Evolutionary conservation across 208 protist genomes (phyloP).

Genomic region (Trypanosoma mega): DNA sequence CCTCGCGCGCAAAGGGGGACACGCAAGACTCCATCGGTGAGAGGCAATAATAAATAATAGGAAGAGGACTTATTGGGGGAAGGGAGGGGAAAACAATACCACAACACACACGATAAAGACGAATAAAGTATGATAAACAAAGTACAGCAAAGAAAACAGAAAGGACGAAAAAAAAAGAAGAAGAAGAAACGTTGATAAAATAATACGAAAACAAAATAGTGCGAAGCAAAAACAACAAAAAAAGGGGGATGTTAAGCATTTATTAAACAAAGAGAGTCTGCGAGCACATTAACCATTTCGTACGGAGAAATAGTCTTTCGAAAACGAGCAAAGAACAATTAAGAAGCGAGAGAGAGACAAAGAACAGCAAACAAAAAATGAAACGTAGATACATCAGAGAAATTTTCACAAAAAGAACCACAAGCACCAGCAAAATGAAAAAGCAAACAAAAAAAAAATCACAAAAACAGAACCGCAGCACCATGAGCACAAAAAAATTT

Average conservation of each 20-base stretch:
- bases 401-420: background rate
- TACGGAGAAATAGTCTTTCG: too few species aligned
- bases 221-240: too few species aligned
- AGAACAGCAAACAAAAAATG: constrained; percentile 2
- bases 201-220: too few species aligned
- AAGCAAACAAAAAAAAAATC: background rate
- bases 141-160: background rate
- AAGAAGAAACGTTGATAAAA: constrained; percentile 4
- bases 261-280: too few species aligned
- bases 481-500: too few species aligned
- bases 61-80: background rate
- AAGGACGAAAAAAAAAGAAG: constrained; percentile 1
- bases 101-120: background rate
- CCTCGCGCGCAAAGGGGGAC: constrained; percentile 8
- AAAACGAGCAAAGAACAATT: too few species aligned
- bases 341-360: too few species aligned
- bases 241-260: too few species aligned
- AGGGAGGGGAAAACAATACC: background rate
- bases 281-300: too few species aligned
- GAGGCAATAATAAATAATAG: background rate
- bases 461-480: too few species aligned
- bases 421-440: background rate
- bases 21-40: constrained; percentile 14
- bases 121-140: background rate
- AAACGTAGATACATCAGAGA: constrained; percentile 2